Evolutionary conservation across 2,329 filamentous ascomycete species (phyloP), one percentile per base, ranked within the genome.

Genomic region (Fusarium musae): DNA sequence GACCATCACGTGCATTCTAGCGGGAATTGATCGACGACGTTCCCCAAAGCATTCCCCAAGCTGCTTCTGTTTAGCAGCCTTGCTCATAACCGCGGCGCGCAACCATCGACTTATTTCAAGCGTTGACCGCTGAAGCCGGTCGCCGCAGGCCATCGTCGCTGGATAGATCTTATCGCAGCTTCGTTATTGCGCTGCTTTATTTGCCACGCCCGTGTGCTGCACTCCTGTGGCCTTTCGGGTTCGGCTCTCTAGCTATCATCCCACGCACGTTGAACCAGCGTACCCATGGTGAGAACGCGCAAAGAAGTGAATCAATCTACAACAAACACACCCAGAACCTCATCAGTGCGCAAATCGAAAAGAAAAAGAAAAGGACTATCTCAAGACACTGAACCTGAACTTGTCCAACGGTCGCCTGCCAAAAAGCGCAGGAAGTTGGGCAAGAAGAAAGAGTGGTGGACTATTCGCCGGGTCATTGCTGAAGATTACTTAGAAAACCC

Each of bases 381-480:
- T 34, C 36, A 49, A 54, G 46, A 58, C 19, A 53, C 50, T 59
- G 66, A 44, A 39, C 21, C 46, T 32, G 46, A 70, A 30, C 42
- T 67, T 54, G 36, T 39, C 50, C 58, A 49, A 28, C 34, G 21
- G 32, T 36, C 50, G 34, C 32, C 59, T 66, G 54, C 43, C 46
- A 56, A 43, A 63, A 61, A 66, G 47, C 61, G 59, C 43, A 70
- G 59, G 66, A 70, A 56, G 28, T 28, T 39, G 26, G 39, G 47
- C 47, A 44, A 54, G 50, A 54, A 54, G 26, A 54, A 70, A 61
- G 28, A 44, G 40, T 84, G 82, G 82, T 84, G 62, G 36, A 69
- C 53, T 17, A 81, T 84, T 65, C 77, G 69, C n/a, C 70, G 70
- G 16, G 83, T 85, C 34, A 58, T 84, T 52, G 77, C 80, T 52